phyloP scores from a whole-genome alignment of 2,329 filamentous ascomycete genomes.

The Nothophaeocryptopus gaeumannii region DNA sequence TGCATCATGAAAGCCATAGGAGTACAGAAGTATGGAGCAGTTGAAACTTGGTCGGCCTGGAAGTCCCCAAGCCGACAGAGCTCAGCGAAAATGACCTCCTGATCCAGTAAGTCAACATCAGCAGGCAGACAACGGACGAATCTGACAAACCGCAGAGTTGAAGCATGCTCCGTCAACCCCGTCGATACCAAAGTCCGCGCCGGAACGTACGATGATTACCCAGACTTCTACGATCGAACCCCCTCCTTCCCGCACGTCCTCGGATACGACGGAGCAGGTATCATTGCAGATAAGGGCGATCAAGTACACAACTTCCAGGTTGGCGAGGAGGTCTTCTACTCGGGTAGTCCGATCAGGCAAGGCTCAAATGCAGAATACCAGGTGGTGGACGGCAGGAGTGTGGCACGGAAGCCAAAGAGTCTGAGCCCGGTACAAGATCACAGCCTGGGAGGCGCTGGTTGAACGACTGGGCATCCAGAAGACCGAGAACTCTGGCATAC shows the following conservation, averaged over 20 bases:
- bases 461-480: slow-evolving; percentile 42
- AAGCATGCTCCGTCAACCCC: too few species aligned
- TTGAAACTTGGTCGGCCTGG: slow-evolving; percentile 30
- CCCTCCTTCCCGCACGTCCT: slow-evolving; percentile 39
- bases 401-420: slow-evolving; percentile 40
- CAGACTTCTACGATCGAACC: slow-evolving; percentile 36
- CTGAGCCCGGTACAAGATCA: slow-evolving; percentile 41
- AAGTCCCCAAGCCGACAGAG: slow-evolving; percentile 34
- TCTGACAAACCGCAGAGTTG: slow-evolving; percentile 21
- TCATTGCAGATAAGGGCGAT: slow-evolving; percentile 34
- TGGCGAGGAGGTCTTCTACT: slow-evolving; percentile 47
- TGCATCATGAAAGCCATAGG: slow-evolving; percentile 34
- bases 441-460: slow-evolving; percentile 45
- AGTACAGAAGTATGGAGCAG: slow-evolving; percentile 30
- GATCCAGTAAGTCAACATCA: slow-evolving; percentile 28
- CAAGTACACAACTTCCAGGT: slow-evolving; percentile 38
- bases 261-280: slow-evolving; percentile 45
- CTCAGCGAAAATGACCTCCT: slow-evolving; percentile 38
- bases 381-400: slow-evolving; percentile 42
- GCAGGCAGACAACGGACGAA: not conserved
- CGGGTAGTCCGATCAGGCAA: slow-evolving; percentile 39
- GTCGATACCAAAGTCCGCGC: too few species aligned
- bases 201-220: slow-evolving; percentile 32
- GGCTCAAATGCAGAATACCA: slow-evolving; percentile 45
- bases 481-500: slow-evolving; percentile 32